Evolutionary conservation across 805 yeast species (phyloP).

Genomic region (Tetrapisispora phaffii): DNA sequence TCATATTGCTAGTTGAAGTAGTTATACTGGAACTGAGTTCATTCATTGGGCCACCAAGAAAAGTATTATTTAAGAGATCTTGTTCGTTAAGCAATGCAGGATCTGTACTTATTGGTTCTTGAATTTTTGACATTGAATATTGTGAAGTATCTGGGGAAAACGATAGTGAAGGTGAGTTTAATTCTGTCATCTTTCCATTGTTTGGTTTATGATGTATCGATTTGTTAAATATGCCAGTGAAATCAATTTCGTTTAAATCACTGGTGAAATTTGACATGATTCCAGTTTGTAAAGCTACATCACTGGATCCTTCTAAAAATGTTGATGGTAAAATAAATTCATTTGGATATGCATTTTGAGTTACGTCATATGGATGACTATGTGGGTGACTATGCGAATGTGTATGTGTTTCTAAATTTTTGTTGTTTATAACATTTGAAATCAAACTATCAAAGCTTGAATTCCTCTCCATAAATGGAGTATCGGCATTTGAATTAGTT

Average conservation of each 20-base stretch:
- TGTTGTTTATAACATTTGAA: not conserved
- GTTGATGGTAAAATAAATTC: not conserved
- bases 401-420: not conserved
- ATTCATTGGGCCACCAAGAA: not conserved
- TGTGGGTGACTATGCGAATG: not conserved
- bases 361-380: not conserved
- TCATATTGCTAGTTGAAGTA: not conserved
- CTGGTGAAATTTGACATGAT: conserved; percentile 3
- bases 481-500: not conserved
- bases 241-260: conserved; percentile 28
- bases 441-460: not conserved
- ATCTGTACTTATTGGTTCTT: not conserved
- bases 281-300: not conserved
- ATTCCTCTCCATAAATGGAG: not conserved
- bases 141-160: conserved; percentile 2
- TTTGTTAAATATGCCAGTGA: conserved; percentile 26
- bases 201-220: conserved; percentile 11
- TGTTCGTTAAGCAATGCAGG: not conserved
- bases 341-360: not conserved
- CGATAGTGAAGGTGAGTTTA: not conserved
- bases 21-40: not conserved
- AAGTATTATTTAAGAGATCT: not conserved
- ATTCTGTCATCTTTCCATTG: not conserved
- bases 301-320: not conserved
- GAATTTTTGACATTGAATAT: not conserved